A percentile compares a stretch with the other conserved stretches of the same genome.
These are phyloP conservation scores for Novymonas esmeraldas DNA, from an alignment of 208 protist species.

Conservation along the genomic window DNA sequence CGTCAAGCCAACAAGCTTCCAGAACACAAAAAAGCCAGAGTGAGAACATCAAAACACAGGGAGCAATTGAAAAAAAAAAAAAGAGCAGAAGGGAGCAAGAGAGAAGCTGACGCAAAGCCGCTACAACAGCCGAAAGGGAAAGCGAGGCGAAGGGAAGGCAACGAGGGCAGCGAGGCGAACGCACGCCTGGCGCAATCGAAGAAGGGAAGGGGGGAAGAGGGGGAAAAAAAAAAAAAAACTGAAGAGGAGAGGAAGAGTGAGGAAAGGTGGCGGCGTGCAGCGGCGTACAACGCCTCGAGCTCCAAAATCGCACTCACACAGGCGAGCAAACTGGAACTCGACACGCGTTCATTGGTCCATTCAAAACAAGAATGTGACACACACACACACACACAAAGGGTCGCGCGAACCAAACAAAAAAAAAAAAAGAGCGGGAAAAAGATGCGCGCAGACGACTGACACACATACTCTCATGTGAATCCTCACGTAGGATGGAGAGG, in stretches of 20 bases:
- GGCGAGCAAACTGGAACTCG: too few relatives aligned
- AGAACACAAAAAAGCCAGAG: background rate
- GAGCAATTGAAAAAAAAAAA: background rate
- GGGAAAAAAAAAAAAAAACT: background rate
- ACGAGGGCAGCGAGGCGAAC: background rate
- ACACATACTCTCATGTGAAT: too few relatives aligned
- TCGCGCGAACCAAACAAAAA: background rate
- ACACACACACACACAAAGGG: too few relatives aligned
- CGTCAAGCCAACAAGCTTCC: background rate
- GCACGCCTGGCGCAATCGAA: too few relatives aligned
- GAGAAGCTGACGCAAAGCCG: background rate
- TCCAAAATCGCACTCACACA: background rate
- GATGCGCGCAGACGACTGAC: background rate
- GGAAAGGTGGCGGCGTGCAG: too few relatives aligned
- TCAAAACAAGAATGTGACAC: too few relatives aligned
- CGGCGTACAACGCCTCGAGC: too few relatives aligned
- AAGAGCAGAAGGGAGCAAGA: background rate
- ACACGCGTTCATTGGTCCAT: too few relatives aligned
- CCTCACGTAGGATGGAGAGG: too few relatives aligned
- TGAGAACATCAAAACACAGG: background rate
- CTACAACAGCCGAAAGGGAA: background rate
- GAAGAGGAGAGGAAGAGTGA: background rate
- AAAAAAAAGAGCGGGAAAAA: background rate
- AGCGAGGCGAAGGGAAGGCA: background rate
- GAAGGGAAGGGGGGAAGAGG: background rate